Base-by-base conservation (phyloP, 805 yeast species). In the Lachancea nothofagi region DNA sequence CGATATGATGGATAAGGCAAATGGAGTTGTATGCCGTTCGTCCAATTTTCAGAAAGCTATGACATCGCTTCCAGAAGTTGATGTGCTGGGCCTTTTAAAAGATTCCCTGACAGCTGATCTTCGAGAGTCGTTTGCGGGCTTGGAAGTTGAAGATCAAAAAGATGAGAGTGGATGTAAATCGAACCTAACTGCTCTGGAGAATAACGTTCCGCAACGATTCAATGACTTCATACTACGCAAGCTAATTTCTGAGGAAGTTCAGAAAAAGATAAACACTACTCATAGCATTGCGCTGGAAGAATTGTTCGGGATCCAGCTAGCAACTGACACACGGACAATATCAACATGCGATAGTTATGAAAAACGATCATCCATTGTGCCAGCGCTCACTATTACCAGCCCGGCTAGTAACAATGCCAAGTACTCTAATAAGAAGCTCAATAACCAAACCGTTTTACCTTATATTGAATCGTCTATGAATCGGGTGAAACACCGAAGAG, bases 1-100 rank as follows among this genome's bases (percentile, higher is more conserved):
- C 62, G 97, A 94, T 54, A 90, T 93, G 98, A 72, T 90, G 63
- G 72, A 72, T 29, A 84, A 85, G 57, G 87, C 96, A 0, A 64
- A 72, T 10, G 93, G 95, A 0, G 73, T 75, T 27, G 85, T 83
- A 49, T 87, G 90, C 51, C 76, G 85, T 28, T 82, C 96, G 0
- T 69, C 88, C 2, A 93, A 93, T 55, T 87, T 90, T 54, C 81
- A 78, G 48, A 65, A 69, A 25, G 57, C 76, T 3, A 54, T 83
- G 28, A 65, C 69, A 7, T 57, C 70, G 1, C 57, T 69, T 5
- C 70, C 71, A 5, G 29, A 21, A n/a, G 46, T 37, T 7, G 18
- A 29, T 14, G 37, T 31, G 12, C 29, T 36, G 3, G 43, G 43
- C 7, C 30, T 43, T 7, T 17, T 43, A 6, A 36, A 37, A 12